Evolutionary conservation across 2,329 filamentous ascomycete genomes (phyloP), one percentile per base, ranked within the genome.

Genomic region (Venturia nashicola): DNA sequence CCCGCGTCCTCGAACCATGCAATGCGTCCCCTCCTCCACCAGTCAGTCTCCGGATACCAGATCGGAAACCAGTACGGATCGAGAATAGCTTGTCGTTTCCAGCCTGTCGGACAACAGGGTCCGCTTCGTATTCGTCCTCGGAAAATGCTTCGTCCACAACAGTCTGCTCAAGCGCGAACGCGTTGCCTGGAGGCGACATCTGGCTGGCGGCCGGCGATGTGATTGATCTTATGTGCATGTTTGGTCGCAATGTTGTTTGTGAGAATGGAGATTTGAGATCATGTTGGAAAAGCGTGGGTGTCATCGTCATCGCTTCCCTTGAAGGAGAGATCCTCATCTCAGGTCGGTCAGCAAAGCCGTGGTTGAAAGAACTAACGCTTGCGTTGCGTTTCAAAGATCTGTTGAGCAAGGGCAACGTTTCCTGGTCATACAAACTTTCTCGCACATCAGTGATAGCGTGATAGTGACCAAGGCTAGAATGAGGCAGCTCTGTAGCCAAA

Each of bases 351-450:
- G 86, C 84, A 69, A 97, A 93, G 5, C 90, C 90, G 70, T 92
- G 95, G 69, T 96, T 91, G 74, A 97, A 94, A 0, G 87, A 89
- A 0, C 83, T 83, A 1, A 86, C 83, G 61, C 85, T 89, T 44
- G 88, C 87, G 67, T 86, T 93, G 12, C 90, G 71, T 27, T 81
- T 83, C 32, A 89, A 80, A 0, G 91, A 94, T 71, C 94, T 90
- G 69, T 94, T 89, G 6, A 97, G 77, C 61, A 97, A 95, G 0
- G 93, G 93, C 12, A 94, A 80, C 7, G 94, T 95, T 72, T 96
- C 90, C 73, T 96, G 91, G 70, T 97, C 92, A 74, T 97, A 97
- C 0, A 97, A 77, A 71, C 90, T 86, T 27, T 92, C 90, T 0
- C 86, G 61, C 27, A 59, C 51, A 36, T 64, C 62, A 51, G 71